Base-by-base conservation (phyloP, 2,329 filamentous ascomycete species). In the Xylaria sp. region DNA sequence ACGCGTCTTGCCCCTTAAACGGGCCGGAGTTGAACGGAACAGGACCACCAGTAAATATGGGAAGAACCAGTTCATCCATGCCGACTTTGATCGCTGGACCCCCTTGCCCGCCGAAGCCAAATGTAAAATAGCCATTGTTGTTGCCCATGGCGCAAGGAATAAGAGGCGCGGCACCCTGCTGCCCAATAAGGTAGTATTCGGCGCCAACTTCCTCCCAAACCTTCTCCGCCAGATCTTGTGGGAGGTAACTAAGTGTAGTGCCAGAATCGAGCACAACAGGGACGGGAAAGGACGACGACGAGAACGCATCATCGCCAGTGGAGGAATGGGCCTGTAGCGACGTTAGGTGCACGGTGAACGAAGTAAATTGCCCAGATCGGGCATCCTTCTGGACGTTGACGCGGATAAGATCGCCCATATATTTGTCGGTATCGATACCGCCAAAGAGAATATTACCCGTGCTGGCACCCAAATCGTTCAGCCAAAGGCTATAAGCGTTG, bases 361-460 rank as follows among this genome's bases (percentile, higher is more conserved):
- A 79, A 23, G 76, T 78, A 61, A 77, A 81, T 31, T 54, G 68
- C 65, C 51, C 52, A 29, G 69, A 79, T 53, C 73, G 65, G 48
- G 79, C 73, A 60, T 76, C 72, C 54, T 80, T 73, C 68, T 87
- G 78, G 62, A 92, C 80, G 15, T 88, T 80, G 27, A 93, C 79
- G 5, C 81, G 84, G 46, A 82, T 80, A 31, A 93, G 80, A 2
- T 84, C 74, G 48, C 90, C 90, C 0, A 80, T 73, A 75, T 87
- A 95, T 72, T 93, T 93, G 61, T 83, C 84, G 0, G 86, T 90
- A 72, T 94, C 90, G 60, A 93, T 86, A n/a, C 90, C 91, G 38
- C 91, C 91, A 67, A 94, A 95, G 1, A 94, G 79, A 62, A 94
- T 88, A 67, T 80, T 89, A 35, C 91, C 91, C 1, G 83, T 87